These are phyloP conservation scores for Colletotrichum cordylinicola DNA, from an alignment of 2,329 filamentous ascomycete genomes.

Conservation along the genomic window DNA sequence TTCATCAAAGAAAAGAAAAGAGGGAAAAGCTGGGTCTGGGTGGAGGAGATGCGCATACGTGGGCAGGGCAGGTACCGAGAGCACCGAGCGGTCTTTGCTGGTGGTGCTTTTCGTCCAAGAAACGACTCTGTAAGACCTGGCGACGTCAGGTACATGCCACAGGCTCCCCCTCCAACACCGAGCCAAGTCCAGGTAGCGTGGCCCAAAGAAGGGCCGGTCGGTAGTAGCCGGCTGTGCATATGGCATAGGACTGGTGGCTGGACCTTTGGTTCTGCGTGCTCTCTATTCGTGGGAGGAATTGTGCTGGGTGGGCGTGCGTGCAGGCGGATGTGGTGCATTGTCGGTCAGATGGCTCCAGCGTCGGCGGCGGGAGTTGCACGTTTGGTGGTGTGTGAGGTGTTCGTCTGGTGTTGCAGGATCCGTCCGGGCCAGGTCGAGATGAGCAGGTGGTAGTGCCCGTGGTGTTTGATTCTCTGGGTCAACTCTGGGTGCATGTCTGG, in stretches of 20 bases:
- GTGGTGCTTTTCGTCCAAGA: background rate
- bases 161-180: background rate
- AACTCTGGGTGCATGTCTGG: background rate
- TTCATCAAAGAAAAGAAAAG: slow-evolving; percentile 3
- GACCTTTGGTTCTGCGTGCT: background rate
- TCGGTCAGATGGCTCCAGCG: slow-evolving; percentile 6
- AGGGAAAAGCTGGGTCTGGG: background rate
- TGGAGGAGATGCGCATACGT: background rate
- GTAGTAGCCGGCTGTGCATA: slow-evolving; percentile 4
- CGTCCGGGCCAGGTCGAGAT: background rate
- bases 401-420: background rate
- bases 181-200: slow-evolving; percentile 6
- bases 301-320: background rate
- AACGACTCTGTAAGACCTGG: background rate
- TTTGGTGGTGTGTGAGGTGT: background rate
- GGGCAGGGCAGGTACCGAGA: background rate
- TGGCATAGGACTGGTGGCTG: background rate
- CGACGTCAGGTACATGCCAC: slow-evolving; percentile 13
- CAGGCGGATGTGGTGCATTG: background rate
- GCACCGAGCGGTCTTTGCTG: background rate
- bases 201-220: slow-evolving; percentile 7
- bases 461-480: background rate
- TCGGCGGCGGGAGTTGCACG: background rate
- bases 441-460: background rate
- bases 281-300: background rate